Percentiles rank a stretch among this genome's conserved stretches.
Evolutionary conservation across 331 rosid genomes (phyloP).

Genomic region (Prunus yedoensis): DNA sequence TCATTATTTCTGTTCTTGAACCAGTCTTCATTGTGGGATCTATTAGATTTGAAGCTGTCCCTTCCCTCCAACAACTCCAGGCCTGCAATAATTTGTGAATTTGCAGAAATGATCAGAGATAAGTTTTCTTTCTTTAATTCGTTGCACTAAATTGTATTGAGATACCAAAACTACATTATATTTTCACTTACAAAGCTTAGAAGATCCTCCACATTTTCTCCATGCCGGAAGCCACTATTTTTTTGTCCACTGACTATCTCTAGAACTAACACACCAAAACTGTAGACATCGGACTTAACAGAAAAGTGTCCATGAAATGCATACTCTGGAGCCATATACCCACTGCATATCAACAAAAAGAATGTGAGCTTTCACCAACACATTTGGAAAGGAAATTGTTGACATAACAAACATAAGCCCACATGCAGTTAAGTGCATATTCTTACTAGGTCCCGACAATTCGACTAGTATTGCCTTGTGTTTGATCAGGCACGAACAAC

Average conservation of each 20-base stretch:
- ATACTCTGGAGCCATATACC: not conserved
- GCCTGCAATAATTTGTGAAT: constrained; percentile 6
- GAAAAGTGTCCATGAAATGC: not conserved
- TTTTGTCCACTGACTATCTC: constrained; percentile 8
- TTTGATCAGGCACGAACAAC: not conserved
- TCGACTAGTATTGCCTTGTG: constrained; percentile 1
- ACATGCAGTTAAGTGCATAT: not conserved
- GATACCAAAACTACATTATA: not conserved
- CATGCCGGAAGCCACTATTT: not conserved
- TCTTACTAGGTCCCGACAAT: constrained; percentile 13
- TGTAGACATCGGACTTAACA: constrained; percentile 1
- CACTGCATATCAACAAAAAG: not conserved
- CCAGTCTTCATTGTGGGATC: not conserved
- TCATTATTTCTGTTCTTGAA: not conserved
- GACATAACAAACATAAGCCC: not conserved
- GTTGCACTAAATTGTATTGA: not conserved
- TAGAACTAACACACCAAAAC: not conserved
- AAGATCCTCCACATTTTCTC: not conserved
- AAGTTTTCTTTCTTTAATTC: not conserved
- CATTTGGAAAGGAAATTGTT: not conserved
- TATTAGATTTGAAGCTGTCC: not conserved
- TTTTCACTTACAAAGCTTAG: not conserved
- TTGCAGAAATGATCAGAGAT: not conserved
- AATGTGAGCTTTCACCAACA: not conserved
- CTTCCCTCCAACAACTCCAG: constrained; percentile 5